These are phyloP conservation scores for Plantago lanceolata DNA, from an alignment of 305 asterid genomes.

Conservation along the genomic window DNA sequence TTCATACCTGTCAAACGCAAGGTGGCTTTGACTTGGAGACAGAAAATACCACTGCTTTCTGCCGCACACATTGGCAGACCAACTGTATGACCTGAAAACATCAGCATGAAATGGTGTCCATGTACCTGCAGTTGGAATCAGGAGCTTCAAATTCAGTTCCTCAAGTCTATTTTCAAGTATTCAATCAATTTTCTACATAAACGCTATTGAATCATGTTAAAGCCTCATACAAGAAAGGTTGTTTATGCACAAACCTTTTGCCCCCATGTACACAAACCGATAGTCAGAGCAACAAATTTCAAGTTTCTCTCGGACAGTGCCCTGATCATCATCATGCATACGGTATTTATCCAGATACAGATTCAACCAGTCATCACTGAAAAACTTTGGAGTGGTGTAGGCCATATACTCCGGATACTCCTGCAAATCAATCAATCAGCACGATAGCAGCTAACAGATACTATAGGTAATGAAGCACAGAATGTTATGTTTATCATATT, in stretches of 20 bases:
- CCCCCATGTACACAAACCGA: conserved; percentile 94
- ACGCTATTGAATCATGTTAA: conserved; percentile 5
- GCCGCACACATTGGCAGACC: conserved; percentile 97
- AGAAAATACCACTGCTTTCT: conserved; percentile 87
- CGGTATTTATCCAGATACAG: conserved; percentile 73
- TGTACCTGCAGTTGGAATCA: conserved; percentile 49
- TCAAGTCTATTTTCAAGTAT: not conserved
- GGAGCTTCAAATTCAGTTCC: conserved; percentile 2
- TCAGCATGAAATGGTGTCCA: conserved; percentile 99
- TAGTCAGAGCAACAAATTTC: conserved; percentile 85
- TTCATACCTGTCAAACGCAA: conserved; percentile 66
- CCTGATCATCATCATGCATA: conserved; percentile 69
- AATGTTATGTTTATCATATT: too few relatives aligned
- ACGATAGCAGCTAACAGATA: conserved; percentile 6
- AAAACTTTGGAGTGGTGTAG: conserved; percentile 62
- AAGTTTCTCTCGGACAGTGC: conserved; percentile 41
- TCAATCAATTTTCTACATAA: not conserved
- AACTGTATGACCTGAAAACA: conserved; percentile 94
- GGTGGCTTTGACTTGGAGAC: conserved; percentile 70
- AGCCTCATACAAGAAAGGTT: conserved; percentile 26
- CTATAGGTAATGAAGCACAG: conserved; percentile 4
- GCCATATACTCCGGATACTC: conserved; percentile 85
- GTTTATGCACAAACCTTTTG: conserved; percentile 61
- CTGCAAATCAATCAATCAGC: conserved; percentile 43
- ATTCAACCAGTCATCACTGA: conserved; percentile 92